These are phyloP conservation scores for Alnus glutinosa DNA, from an alignment of 306 rosid genomes.

Conservation along the genomic window DNA sequence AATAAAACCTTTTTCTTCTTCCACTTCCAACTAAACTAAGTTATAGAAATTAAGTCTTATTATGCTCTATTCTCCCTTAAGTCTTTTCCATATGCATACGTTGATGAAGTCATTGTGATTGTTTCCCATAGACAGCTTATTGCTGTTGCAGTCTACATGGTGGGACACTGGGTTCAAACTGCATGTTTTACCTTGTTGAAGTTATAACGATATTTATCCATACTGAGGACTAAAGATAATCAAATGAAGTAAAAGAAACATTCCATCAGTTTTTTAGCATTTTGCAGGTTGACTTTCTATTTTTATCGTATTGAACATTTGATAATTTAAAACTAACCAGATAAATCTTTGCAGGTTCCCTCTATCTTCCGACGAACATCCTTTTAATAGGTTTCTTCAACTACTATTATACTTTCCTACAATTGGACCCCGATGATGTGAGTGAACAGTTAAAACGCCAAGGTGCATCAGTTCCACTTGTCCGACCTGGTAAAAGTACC, in stretches of 20 bases:
- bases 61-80: constrained; percentile 9
- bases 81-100: constrained; percentile 6
- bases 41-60: background rate
- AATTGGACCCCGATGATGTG: constrained; percentile 93
- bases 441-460: constrained; percentile 95
- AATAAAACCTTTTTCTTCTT: too few relatives aligned
- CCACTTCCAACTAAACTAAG: background rate
- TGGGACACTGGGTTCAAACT: background rate
- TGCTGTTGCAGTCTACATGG: background rate
- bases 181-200: background rate
- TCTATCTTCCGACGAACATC: constrained; percentile 88
- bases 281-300: background rate
- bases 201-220: background rate
- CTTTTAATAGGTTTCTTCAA: constrained; percentile 94
- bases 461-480: constrained; percentile 97
- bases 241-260: background rate
- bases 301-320: constrained; percentile 4
- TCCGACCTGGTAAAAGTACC: constrained; percentile 87
- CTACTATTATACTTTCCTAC: constrained; percentile 95
- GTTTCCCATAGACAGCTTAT: background rate
- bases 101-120: constrained; percentile 11
- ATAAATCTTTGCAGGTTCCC: constrained; percentile 61
- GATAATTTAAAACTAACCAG: constrained; percentile 23
- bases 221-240: background rate
- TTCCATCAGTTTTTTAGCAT: background rate